These are phyloP conservation scores for Arabidopsis lyrata DNA, from an alignment of 441 rosid species.

Conservation along the genomic window DNA sequence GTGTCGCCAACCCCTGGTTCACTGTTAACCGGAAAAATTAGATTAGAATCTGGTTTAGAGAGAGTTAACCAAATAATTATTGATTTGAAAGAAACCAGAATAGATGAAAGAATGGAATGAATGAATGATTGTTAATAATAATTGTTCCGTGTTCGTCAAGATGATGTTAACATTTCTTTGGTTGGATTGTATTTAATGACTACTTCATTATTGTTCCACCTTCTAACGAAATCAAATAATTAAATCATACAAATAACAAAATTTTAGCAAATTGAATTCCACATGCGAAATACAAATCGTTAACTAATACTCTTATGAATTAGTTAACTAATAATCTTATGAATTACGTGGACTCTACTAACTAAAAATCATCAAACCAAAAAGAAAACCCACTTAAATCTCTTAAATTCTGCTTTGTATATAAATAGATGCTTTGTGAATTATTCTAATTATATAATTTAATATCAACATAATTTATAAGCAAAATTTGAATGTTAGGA, in stretches of 20 bases:
- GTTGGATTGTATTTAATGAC: conserved; percentile 43
- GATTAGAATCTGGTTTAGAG: conserved; percentile 28
- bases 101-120: conserved; percentile 30
- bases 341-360: conserved; percentile 26
- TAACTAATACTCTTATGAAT: not conserved
- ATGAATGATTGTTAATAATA: conserved; percentile 40
- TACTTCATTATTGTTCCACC: conserved; percentile 27
- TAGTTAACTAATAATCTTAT: not conserved
- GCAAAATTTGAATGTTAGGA: not conserved
- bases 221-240: conserved; percentile 29
- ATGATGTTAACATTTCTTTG: conserved; percentile 40
- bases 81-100: conserved; percentile 39
- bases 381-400: not conserved
- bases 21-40: conserved; percentile 54
- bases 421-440: not conserved
- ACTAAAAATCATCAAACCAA: not conserved
- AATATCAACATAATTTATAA: not conserved
- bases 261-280: conserved; percentile 19
- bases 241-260: not conserved
- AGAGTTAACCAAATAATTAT: not conserved
- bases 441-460: not conserved
- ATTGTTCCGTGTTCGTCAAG: conserved; percentile 44
- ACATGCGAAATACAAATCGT: conserved; percentile 20
- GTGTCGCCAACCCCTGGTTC: conserved; percentile 97
- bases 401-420: not conserved